Conservation (phyloP, 2,329 filamentous ascomycete genomes). For the Sphaerulina populicola region DNA sequence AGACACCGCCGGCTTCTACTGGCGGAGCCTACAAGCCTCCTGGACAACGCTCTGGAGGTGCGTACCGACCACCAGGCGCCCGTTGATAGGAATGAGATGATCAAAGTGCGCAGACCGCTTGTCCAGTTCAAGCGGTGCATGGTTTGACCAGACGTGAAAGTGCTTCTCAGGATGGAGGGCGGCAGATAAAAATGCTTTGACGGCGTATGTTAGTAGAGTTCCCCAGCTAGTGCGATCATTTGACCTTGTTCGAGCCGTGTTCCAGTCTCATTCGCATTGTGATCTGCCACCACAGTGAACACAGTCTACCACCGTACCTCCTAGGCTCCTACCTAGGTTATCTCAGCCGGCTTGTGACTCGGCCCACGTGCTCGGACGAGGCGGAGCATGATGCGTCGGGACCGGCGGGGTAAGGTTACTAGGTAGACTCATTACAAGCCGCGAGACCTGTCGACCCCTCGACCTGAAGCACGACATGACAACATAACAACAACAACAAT, state of each 20-base stretch:
- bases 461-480: no score
- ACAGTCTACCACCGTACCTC: no score
- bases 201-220: neutral
- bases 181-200: neutral
- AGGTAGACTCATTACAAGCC: no score
- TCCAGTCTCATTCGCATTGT: neutral
- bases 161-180: constrained; percentile 1
- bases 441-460: no score
- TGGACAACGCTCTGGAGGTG: constrained; percentile 21
- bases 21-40: constrained; percentile 24
- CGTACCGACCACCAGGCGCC: constrained; percentile 24
- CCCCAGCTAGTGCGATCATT: neutral
- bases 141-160: neutral
- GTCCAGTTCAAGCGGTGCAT: neutral
- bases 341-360: no score
- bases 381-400: no score
- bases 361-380: no score
- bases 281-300: neutral
- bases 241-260: neutral
- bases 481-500: no score
- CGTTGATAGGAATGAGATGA: constrained; percentile 1
- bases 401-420: no score
- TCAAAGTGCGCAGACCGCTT: neutral
- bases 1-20: constrained; percentile 13
- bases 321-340: no score